Evolutionary conservation across 768 basidiomycete genomes (phyloP).

Genomic region (Phylloporus rhodoxanthus): DNA sequence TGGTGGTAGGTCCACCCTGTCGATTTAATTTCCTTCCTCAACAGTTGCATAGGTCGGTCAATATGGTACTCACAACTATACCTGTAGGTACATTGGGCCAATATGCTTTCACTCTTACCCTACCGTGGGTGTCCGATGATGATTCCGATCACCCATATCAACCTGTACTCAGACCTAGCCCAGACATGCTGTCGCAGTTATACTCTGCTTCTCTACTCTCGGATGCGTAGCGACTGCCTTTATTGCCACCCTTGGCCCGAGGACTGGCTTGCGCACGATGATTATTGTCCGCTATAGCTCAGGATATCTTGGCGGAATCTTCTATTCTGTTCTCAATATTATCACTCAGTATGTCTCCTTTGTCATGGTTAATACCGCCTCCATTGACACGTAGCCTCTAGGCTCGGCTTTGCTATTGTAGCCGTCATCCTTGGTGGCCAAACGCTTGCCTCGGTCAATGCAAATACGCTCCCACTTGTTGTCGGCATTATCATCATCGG

Average conservation of each 20-base stretch:
- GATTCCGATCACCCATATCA: not conserved
- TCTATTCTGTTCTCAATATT: conserved; percentile 50
- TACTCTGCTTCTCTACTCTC: conserved; percentile 41
- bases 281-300: conserved; percentile 44
- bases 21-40: not conserved
- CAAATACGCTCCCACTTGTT: conserved; percentile 40
- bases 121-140: conserved; percentile 33
- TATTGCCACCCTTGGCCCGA: conserved; percentile 49
- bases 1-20: conserved; percentile 34
- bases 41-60: conserved; percentile 37
- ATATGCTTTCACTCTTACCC: conserved; percentile 43
- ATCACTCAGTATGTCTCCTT: conserved; percentile 36
- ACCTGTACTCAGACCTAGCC: not conserved
- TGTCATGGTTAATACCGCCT: not conserved
- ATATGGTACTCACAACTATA: conserved; percentile 42
- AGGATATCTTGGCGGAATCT: conserved; percentile 44
- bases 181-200: conserved; percentile 42
- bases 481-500: conserved; percentile 46
- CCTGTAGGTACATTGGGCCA: conserved; percentile 48
- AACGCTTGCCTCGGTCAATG: conserved; percentile 41
- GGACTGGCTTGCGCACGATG: conserved; percentile 51
- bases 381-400: conserved; percentile 7
- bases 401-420: conserved; percentile 43
- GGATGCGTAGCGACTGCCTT: conserved; percentile 41
- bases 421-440: conserved; percentile 53